phyloP scores from a whole-genome alignment of 306 rosid species.

The Ormosia emarginata region DNA sequence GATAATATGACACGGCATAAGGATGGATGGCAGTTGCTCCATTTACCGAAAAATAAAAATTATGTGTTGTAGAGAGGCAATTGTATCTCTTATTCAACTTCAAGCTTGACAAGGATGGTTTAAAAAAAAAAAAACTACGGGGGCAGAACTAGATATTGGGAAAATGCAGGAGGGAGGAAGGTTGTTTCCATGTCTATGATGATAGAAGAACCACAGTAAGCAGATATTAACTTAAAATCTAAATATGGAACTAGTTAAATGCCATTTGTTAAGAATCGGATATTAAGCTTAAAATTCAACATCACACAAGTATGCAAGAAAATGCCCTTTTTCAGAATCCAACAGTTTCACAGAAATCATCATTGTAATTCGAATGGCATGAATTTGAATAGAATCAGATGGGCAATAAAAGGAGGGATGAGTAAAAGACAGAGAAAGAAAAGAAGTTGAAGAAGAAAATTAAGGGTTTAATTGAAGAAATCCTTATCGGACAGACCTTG shows the following conservation, averaged over 20 bases:
- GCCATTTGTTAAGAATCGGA: background rate
- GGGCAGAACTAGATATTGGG: background rate
- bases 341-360: background rate
- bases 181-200: background rate
- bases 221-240: background rate
- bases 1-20: background rate
- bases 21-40: background rate
- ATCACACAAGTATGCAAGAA: background rate
- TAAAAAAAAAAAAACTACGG: background rate
- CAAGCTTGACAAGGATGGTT: background rate
- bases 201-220: slow-evolving; percentile 10
- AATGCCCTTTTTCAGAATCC: slow-evolving; percentile 1
- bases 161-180: background rate
- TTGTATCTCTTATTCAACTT: background rate
- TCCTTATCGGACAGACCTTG: slow-evolving; percentile 52
- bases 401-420: background rate
- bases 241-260: background rate
- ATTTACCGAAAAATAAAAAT: background rate
- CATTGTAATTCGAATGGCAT: background rate
- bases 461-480: background rate
- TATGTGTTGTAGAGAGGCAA: background rate
- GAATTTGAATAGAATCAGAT: background rate
- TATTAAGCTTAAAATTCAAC: background rate
- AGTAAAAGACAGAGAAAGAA: background rate
- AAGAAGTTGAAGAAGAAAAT: background rate